phyloP scores from a whole-genome alignment of 1,139 yeast genomes.

The Candida dubliniensis region DNA sequence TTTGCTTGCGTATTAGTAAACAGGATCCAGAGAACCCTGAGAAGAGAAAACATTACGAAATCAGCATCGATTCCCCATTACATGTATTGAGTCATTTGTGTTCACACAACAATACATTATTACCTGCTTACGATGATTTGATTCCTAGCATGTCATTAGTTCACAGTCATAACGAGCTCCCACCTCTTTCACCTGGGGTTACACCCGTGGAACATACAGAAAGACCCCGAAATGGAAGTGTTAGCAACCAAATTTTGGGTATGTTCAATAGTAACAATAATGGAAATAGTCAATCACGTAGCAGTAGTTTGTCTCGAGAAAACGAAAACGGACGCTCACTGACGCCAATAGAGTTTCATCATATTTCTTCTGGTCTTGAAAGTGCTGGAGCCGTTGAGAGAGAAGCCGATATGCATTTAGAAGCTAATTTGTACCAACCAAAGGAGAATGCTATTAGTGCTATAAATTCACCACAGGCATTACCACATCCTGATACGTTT shows the following conservation, averaged over 20 bases:
- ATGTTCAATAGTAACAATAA: conserved; percentile 4
- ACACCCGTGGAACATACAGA: conserved; percentile 41
- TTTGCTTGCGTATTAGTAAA: conserved; percentile 74
- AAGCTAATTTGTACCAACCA: conserved; percentile 66
- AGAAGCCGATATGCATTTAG: conserved; percentile 47
- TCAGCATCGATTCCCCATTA: conserved; percentile 88
- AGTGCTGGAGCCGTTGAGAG: conserved; percentile 23
- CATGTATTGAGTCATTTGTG: conserved; percentile 67
- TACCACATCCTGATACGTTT: conserved; percentile 45
- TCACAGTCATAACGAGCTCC: conserved; percentile 23
- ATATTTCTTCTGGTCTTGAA: conserved; percentile 30
- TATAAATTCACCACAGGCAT: conserved; percentile 59
- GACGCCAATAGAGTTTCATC: conserved; percentile 26
- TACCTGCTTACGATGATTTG: conserved; percentile 54
- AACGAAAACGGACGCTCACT: conserved; percentile 1
- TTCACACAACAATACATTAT: conserved; percentile 70
- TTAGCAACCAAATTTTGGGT: conserved; percentile 2
- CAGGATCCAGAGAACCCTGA: conserved; percentile 54
- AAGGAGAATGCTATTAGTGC: conserved; percentile 26
- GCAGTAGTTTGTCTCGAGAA: background rate
- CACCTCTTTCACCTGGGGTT: conserved; percentile 58
- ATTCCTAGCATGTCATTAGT: conserved; percentile 19
- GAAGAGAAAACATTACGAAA: conserved; percentile 84
- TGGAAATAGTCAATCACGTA: background rate
- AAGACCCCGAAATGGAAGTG: conserved; percentile 3